Conservation (phyloP, 176 grass and related monocot species). For the Ensete glaucum region DNA sequence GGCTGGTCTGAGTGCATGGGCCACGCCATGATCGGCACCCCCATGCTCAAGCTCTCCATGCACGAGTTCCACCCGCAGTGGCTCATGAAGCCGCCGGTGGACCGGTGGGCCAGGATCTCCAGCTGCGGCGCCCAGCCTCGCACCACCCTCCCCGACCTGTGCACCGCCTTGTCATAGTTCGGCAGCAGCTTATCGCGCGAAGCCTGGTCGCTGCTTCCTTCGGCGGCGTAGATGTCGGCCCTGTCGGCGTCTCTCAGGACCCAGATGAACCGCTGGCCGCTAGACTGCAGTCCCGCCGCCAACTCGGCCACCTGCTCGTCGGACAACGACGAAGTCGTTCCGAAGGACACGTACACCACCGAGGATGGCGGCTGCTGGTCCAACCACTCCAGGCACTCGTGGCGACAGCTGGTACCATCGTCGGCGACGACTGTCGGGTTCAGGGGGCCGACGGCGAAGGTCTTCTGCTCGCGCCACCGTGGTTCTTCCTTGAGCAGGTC, state of each 20-base stretch:
- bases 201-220: not conserved
- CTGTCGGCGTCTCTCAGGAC: conserved; percentile 32
- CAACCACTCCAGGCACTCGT: conserved; percentile 31
- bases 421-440: not conserved
- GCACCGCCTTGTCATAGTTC: not conserved
- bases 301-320: conserved; percentile 25
- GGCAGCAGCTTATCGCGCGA: not conserved
- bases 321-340: conserved; percentile 19
- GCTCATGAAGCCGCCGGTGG: conserved; percentile 44
- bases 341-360: conserved; percentile 30
- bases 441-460: conserved; percentile 26
- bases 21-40: conserved; percentile 53
- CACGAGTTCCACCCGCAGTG: conserved; percentile 88
- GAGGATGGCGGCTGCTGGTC: conserved; percentile 24
- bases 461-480: not conserved
- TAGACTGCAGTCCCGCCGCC: conserved; percentile 11
- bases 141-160: conserved; percentile 2
- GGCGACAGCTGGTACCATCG: not conserved
- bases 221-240: conserved; percentile 16
- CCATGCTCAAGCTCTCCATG: conserved; percentile 48
- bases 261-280: conserved; percentile 36
- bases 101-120: conserved; percentile 7
- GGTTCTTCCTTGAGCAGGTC: not conserved
- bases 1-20: conserved; percentile 74
- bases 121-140: conserved; percentile 6